A percentile compares a stretch with the other conserved stretches of the same genome.
Evolutionary conservation across 495 filamentous ascomycete species (phyloP).

Genomic region (Neurospora sp.): DNA sequence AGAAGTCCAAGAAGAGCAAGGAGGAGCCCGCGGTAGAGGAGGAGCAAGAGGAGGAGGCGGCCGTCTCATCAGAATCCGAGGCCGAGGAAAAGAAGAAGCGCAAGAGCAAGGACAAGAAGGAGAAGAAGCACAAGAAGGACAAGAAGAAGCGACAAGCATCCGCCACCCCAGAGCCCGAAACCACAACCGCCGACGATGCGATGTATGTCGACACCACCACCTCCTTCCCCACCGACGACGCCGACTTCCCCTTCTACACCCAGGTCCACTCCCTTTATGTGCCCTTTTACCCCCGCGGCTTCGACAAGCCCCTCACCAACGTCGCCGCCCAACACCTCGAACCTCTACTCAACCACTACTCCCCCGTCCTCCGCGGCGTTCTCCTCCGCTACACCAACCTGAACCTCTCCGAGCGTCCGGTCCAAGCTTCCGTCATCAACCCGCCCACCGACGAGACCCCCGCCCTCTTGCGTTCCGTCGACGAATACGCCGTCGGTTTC

Average conservation of each 20-base stretch:
- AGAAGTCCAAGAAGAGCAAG: conserved; percentile 23
- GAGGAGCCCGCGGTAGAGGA: too few species aligned
- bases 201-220: conserved; percentile 17
- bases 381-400: conserved; percentile 37
- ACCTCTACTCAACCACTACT: conserved; percentile 37
- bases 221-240: conserved; percentile 1
- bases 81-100: conserved; percentile 13
- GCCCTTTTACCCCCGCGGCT: conserved; percentile 35
- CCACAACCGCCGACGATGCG: conserved; percentile 1
- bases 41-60: conserved; percentile 4
- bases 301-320: conserved; percentile 34
- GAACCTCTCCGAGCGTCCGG: conserved; percentile 33
- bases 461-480: conserved; percentile 27
- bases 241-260: conserved; percentile 36
- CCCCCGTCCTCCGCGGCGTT: conserved; percentile 33
- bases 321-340: conserved; percentile 35
- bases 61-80: background rate
- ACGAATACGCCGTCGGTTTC: conserved; percentile 37
- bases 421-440: conserved; percentile 18
- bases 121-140: conserved; percentile 9
- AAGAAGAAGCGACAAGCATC: conserved; percentile 6
- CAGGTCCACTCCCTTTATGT: conserved; percentile 40
- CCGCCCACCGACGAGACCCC: conserved; percentile 30
- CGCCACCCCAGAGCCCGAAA: conserved; percentile 5
- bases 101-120: conserved; percentile 15